Base-by-base conservation (phyloP, 768 basidiomycete species). In the Suillus sp. region DNA sequence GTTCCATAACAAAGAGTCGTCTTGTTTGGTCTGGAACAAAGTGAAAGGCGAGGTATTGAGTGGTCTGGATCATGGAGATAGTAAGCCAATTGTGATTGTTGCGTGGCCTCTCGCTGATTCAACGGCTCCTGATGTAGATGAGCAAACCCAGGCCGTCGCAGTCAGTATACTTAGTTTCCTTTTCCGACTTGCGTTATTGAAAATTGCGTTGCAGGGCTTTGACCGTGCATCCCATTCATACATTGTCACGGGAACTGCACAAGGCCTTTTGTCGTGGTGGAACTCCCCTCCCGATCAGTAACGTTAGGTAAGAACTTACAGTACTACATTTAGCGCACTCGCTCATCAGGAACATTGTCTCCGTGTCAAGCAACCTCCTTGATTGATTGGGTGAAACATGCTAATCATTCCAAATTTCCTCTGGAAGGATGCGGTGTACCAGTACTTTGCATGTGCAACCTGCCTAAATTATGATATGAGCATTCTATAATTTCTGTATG, bases 1-100 rank as follows among this genome's bases (percentile, higher is more conserved):
- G 62, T 89, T 84, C 67, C 89, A 88, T 32, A 76, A 70, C 34
- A 74, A 80, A 22, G 84, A 86, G 20, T 81, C 80, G 22, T 86
- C 81, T 71, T 77, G 85, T 34, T 74, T 89, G 43, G 82, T 86
- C 37, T 90, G 89, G 88, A 86, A 90, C 68, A 81, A 77, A 70
- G 78, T 77, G 70, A 84, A 80, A 61, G 83, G 80, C 13, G 75
- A 75, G 2, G 72, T 88, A 30, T 78, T 87, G 16, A 86, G 84
- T 72, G 88, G 84, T 35, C 70, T 90, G 67, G 84, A 86, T 65
- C 86, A 89, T 66, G 80, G 80, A 16, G 83, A 86, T 66, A 82
- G 87, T 88, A 70, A 67, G 81, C 69, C 34, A 50, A 16, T 22
- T 16, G 16, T 51, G 48, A 8, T 32, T 50, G 14, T 35, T 7